These are phyloP conservation scores for Mycena chlorophos DNA, from an alignment of 768 basidiomycete genomes.

Conservation along the genomic window DNA sequence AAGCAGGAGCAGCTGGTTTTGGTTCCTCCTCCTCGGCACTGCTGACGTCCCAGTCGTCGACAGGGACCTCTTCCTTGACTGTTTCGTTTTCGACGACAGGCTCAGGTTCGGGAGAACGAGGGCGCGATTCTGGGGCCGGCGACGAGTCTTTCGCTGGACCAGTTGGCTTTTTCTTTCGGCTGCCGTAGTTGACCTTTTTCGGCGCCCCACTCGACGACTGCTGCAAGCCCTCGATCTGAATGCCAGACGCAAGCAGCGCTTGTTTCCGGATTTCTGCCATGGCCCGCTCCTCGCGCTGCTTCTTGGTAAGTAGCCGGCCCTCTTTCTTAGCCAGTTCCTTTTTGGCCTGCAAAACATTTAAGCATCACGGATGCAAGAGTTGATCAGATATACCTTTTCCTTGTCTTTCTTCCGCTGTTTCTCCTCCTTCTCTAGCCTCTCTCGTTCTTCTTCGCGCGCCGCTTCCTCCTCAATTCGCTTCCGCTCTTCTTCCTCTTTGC, in stretches of 20 bases:
- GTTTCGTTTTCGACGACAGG: slow-evolving; percentile 31
- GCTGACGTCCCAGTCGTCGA: slow-evolving; percentile 71
- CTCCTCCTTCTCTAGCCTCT: slow-evolving; percentile 73
- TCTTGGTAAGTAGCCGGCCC: slow-evolving; percentile 92
- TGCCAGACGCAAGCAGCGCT: slow-evolving; percentile 86
- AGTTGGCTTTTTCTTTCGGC: slow-evolving; percentile 73
- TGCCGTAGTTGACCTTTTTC: slow-evolving; percentile 83
- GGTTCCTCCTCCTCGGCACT: slow-evolving; percentile 52
- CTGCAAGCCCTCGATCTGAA: slow-evolving; percentile 87
- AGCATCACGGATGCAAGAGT: slow-evolving; percentile 2
- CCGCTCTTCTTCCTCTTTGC: slow-evolving; percentile 73
- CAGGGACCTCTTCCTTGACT: slow-evolving; percentile 35
- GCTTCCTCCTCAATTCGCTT: slow-evolving; percentile 90
- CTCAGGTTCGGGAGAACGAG: slow-evolving; percentile 47
- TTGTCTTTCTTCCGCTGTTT: slow-evolving; percentile 84
- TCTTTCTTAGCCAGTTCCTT: slow-evolving; percentile 90
- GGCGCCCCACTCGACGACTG: slow-evolving; percentile 47
- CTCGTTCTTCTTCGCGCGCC: slow-evolving; percentile 73
- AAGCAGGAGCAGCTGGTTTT: slow-evolving; percentile 21
- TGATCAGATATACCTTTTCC: slow-evolving; percentile 61
- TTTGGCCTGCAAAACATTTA: slow-evolving; percentile 61
- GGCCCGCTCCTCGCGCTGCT: slow-evolving; percentile 91
- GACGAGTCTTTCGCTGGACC: slow-evolving; percentile 49
- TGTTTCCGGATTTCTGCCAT: slow-evolving; percentile 89
- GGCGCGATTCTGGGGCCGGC: slow-evolving; percentile 54